Evolutionary conservation across 2,329 filamentous ascomycete species (phyloP).

Genomic region (Fusarium pseudocircinatum): DNA sequence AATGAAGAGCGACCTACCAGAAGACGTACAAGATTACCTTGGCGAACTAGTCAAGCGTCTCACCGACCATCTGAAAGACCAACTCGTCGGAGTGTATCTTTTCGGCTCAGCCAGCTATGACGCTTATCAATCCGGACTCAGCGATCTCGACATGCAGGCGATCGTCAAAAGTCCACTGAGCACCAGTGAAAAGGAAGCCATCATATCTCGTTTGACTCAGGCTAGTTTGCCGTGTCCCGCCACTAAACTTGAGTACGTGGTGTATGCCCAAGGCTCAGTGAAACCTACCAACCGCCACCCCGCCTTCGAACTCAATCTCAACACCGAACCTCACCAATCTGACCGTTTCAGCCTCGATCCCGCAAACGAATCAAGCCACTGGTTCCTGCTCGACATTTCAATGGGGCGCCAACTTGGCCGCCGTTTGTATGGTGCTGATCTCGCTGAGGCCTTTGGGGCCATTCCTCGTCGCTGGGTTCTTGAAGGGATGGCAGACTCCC

Average conservation of each 20-base stretch:
- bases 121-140: neutral
- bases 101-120: conserved; percentile 22
- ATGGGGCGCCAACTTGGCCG: conserved; percentile 7
- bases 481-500: neutral
- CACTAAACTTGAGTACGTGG: conserved; percentile 17
- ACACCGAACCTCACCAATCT: conserved; percentile 2
- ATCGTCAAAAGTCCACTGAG: neutral
- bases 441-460: neutral
- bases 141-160: conserved; percentile 19
- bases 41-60: neutral
- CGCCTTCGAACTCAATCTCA: conserved; percentile 15
- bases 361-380: conserved; percentile 2
- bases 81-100: conserved; percentile 11
- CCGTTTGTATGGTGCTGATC: neutral
- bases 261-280: neutral
- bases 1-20: neutral
- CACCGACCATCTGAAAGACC: neutral
- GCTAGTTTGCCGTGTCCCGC: neutral
- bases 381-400: conserved; percentile 17
- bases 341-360: conserved; percentile 13
- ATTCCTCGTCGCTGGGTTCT: neutral
- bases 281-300: neutral
- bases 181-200: neutral
- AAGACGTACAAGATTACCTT: neutral
- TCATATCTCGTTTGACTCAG: neutral